These are phyloP conservation scores for Paramecium bursaria DNA, from an alignment of 73 alveolate genomes.

Conservation along the genomic window DNA sequence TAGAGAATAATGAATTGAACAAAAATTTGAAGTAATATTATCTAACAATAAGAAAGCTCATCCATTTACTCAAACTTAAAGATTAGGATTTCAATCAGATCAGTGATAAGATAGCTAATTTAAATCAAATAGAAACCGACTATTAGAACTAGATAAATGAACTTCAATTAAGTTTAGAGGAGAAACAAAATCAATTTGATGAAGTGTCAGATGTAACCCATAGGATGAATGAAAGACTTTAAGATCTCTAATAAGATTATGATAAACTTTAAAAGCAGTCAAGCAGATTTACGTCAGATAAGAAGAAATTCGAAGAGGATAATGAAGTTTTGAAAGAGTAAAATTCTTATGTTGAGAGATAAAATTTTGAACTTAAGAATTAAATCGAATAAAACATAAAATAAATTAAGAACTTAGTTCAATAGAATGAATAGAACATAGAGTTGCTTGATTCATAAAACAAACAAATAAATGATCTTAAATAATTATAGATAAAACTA, in stretches of 20 bases:
- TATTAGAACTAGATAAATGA: neutral
- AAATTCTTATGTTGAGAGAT: neutral
- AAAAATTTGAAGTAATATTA: neutral
- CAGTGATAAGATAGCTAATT: neutral
- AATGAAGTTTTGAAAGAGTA: neutral
- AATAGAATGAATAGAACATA: conserved; percentile 32
- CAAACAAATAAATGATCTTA: conserved; percentile 26
- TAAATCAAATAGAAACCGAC: neutral
- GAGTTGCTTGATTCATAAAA: neutral
- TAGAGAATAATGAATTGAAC: conserved; percentile 49
- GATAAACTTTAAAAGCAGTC: neutral
- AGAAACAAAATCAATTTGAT: conserved; percentile 2
- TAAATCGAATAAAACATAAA: conserved; percentile 14
- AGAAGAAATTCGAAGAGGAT: conserved; percentile 31
- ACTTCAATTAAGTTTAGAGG: neutral
- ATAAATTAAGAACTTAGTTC: neutral
- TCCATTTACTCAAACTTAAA: conserved; percentile 4
- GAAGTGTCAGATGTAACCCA: neutral
- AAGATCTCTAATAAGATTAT: neutral
- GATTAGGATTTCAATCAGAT: neutral
- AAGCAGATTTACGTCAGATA: neutral
- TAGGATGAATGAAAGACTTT: neutral
- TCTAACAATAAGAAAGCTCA: neutral
- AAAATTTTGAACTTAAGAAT: neutral
- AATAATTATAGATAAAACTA: conserved; percentile 38